These are phyloP conservation scores for Chalciporus pseudorubinellus DNA, from an alignment of 768 basidiomycete genomes.

Conservation along the genomic window DNA sequence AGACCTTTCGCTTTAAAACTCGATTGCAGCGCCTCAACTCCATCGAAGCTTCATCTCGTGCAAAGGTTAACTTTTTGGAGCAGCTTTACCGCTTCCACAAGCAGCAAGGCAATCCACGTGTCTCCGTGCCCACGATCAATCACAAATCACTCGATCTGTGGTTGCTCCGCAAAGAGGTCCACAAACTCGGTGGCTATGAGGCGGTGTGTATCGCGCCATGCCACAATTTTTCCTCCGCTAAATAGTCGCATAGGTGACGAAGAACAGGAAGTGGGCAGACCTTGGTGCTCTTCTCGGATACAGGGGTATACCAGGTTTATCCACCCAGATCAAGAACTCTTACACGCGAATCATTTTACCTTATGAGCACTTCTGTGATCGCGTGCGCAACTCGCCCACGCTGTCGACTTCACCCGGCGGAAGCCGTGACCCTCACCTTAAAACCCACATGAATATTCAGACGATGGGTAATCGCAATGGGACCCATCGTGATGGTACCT, in stretches of 20 bases:
- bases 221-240: constrained; percentile 23
- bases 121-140: constrained; percentile 92
- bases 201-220: constrained; percentile 50
- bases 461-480: constrained; percentile 38
- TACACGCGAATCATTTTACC: constrained; percentile 91
- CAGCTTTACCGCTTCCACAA: constrained; percentile 96
- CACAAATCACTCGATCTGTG: constrained; percentile 92
- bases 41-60: constrained; percentile 94
- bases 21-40: constrained; percentile 92
- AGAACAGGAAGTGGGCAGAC: constrained; percentile 84
- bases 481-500: constrained; percentile 45
- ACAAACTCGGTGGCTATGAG: constrained; percentile 84
- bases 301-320: constrained; percentile 76
- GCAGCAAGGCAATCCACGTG: constrained; percentile 87
- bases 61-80: constrained; percentile 96
- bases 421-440: constrained; percentile 49
- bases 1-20: constrained; percentile 93
- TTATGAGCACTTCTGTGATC: constrained; percentile 88
- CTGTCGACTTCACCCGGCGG: constrained; percentile 38
- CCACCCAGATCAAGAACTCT: constrained; percentile 85
- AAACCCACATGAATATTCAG: constrained; percentile 52
- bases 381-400: constrained; percentile 63
- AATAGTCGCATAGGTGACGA: constrained; percentile 60
- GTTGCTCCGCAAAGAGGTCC: constrained; percentile 89
- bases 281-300: constrained; percentile 82